These are phyloP conservation scores for Quercus lobata DNA, from an alignment of 331 rosid species.

Conservation along the genomic window DNA sequence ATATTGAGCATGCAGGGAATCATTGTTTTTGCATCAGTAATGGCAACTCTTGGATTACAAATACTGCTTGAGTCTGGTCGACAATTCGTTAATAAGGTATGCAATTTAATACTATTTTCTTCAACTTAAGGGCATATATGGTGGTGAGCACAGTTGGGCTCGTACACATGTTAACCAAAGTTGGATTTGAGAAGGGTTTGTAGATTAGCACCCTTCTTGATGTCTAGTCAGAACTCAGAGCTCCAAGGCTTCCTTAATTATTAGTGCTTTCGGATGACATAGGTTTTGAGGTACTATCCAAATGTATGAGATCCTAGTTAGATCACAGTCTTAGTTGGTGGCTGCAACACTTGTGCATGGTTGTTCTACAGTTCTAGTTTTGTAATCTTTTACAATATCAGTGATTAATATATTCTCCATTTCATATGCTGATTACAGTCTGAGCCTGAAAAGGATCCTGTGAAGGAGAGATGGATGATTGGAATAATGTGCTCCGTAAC, in stretches of 20 bases:
- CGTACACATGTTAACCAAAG: background rate
- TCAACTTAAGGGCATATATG: background rate
- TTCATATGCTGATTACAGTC: slow-evolving; percentile 25
- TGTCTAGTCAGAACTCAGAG: background rate
- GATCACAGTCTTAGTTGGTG: background rate
- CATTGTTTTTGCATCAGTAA: slow-evolving; percentile 83
- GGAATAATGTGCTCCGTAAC: slow-evolving; percentile 69
- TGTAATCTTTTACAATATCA: background rate
- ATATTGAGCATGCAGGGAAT: slow-evolving; percentile 56
- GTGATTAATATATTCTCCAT: background rate
- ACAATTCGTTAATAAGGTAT: slow-evolving; percentile 40
- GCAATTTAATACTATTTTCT: background rate
- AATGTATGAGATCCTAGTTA: background rate
- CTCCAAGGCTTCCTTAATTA: background rate
- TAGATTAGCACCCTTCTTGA: background rate
- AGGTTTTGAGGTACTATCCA: background rate
- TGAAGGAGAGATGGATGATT: slow-evolving; percentile 51
- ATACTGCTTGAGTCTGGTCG: slow-evolving; percentile 63
- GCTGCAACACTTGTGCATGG: background rate
- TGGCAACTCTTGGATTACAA: slow-evolving; percentile 82
- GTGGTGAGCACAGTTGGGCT: background rate
- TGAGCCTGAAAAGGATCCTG: slow-evolving; percentile 22
- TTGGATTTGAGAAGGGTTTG: background rate
- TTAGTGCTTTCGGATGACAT: background rate
- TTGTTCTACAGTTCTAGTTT: background rate